These are phyloP conservation scores for Colletotrichum sp. DNA, from an alignment of 2,329 filamentous ascomycete species.

Conservation along the genomic window DNA sequence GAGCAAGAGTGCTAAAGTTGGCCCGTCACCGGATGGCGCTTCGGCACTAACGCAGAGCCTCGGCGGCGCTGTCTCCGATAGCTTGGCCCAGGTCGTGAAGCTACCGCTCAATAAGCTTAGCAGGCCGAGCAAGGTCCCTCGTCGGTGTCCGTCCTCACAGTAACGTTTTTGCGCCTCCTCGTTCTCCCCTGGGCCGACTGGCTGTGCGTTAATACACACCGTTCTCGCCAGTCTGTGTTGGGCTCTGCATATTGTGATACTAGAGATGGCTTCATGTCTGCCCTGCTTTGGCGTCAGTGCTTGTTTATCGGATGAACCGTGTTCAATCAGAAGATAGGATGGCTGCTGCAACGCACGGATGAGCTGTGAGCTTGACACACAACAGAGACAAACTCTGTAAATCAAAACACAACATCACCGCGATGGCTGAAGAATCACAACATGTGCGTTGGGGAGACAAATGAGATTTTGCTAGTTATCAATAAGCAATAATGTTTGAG, in stretches of 20 bases:
- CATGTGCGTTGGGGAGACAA: not conserved
- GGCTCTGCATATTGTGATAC: not conserved
- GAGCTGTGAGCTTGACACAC: not conserved
- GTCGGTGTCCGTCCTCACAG: not conserved
- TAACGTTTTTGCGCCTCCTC: not conserved
- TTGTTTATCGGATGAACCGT: not conserved
- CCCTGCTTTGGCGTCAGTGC: not conserved
- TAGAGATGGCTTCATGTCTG: not conserved
- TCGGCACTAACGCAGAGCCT: not conserved
- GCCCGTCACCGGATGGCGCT: not conserved
- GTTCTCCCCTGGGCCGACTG: not conserved
- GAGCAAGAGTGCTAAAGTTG: not conserved
- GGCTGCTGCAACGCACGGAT: slow-evolving; percentile 7
- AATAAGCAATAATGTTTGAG: not conserved
- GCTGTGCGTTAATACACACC: not conserved
- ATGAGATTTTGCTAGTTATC: not conserved
- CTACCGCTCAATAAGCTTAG: not conserved
- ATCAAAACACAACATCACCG: not conserved
- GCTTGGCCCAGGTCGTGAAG: not conserved
- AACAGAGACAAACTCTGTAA: not conserved
- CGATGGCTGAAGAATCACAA: not conserved
- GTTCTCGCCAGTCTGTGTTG: not conserved
- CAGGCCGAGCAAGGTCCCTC: not conserved
- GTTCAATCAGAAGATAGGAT: not conserved
- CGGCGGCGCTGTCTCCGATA: slow-evolving; percentile 5